Percentiles rank a stretch among this genome's conserved stretches.
Conservation (phyloP, 106 monocot genomes). For the Alisma plantagoaquatica region DNA sequence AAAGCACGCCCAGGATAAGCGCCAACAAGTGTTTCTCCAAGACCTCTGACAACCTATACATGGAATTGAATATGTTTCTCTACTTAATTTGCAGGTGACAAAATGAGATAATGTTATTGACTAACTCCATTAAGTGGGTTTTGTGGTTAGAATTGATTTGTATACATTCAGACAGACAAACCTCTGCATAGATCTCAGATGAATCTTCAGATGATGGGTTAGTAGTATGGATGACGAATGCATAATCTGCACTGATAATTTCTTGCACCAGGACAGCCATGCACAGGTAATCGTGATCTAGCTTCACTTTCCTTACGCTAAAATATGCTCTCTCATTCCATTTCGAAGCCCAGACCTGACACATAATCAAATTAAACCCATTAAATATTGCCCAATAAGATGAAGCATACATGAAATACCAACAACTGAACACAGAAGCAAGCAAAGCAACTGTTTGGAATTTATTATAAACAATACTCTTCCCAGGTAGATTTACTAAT, state of each 20-base stretch:
- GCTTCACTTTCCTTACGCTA: constrained; percentile 72
- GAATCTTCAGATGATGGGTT: constrained; percentile 74
- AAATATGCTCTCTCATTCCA: constrained; percentile 98
- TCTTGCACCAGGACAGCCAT: constrained; percentile 97
- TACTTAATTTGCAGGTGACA: too few species aligned
- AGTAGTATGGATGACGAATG: constrained; percentile 88
- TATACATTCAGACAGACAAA: too few species aligned
- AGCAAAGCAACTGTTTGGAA: too few species aligned
- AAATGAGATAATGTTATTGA: too few species aligned
- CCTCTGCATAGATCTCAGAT: constrained; percentile 88
- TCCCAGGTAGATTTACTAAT: too few species aligned
- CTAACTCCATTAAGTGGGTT: too few species aligned
- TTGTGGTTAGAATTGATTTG: too few species aligned
- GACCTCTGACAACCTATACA: constrained; percentile 79
- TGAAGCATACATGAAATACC: too few species aligned
- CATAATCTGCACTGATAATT: constrained; percentile 88
- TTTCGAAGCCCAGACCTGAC: constrained; percentile 90
- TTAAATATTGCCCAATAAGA: too few species aligned
- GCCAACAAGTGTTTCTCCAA: constrained; percentile 96
- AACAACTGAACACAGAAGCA: too few species aligned
- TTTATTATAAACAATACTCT: too few species aligned
- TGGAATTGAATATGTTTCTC: background rate
- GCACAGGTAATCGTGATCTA: constrained; percentile 73
- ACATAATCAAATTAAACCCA: background rate
- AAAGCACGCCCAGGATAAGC: constrained; percentile 95